Evolutionary conservation across 1,284 basidiomycete genomes (phyloP).

Genomic region (Moniliella sp.): DNA sequence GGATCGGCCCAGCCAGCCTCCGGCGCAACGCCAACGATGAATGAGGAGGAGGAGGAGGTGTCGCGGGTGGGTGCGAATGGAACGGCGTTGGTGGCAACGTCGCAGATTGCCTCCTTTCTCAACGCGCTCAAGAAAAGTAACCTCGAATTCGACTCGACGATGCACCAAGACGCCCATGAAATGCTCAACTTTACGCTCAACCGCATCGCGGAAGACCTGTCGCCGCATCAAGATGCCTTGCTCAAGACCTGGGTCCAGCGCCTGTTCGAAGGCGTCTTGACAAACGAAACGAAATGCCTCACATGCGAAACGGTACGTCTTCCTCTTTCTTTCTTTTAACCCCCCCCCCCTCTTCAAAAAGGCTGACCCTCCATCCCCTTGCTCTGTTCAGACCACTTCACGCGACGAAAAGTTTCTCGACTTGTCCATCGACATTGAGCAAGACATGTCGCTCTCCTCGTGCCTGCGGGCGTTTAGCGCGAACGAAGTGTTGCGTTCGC

Average conservation of each 20-base stretch:
- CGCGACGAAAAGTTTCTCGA: conserved; percentile 90
- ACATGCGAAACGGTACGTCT: conserved; percentile 51
- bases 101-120: conserved; percentile 19
- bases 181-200: conserved; percentile 87
- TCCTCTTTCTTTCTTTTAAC: neutral
- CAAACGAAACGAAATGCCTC: conserved; percentile 85
- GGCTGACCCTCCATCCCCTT: neutral
- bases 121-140: conserved; percentile 17
- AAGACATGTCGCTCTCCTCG: conserved; percentile 80
- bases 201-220: conserved; percentile 69
- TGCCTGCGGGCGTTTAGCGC: conserved; percentile 88
- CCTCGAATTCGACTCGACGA: conserved; percentile 23
- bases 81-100: conserved; percentile 9
- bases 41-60: no score
- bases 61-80: no score
- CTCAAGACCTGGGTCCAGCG: conserved; percentile 62
- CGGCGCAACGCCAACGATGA: no score
- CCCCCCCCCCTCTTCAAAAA: neutral
- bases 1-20: no score
- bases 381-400: conserved; percentile 50
- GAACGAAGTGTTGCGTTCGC: conserved; percentile 88
- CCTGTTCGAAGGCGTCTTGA: conserved; percentile 75
- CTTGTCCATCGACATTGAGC: conserved; percentile 89
- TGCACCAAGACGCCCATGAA: conserved; percentile 72
- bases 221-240: conserved; percentile 5